Evolutionary conservation across 1,139 yeast species (phyloP).

Genomic region (Magnusiomyces tetraspermus): DNA sequence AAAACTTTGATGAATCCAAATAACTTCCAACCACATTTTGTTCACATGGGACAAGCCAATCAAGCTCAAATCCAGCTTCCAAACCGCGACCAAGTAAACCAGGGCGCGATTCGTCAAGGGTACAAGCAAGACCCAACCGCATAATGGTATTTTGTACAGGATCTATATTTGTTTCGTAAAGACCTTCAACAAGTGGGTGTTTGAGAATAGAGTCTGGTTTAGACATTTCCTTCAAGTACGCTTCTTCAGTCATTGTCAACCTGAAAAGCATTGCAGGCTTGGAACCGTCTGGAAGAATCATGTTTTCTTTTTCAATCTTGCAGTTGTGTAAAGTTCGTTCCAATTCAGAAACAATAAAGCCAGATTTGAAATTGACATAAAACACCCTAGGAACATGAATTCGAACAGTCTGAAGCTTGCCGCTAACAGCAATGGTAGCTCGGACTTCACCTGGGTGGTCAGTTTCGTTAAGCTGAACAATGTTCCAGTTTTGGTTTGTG

Average conservation of each 20-base stretch:
- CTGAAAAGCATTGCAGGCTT: constrained; percentile 49
- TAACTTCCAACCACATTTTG: constrained; percentile 8
- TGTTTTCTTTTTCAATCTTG: constrained; percentile 46
- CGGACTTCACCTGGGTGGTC: constrained; percentile 60
- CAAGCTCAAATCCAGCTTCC: constrained; percentile 69
- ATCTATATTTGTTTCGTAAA: constrained; percentile 67
- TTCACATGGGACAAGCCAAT: constrained; percentile 36
- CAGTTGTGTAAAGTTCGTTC: constrained; percentile 40
- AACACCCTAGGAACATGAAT: constrained; percentile 68
- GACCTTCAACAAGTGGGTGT: constrained; percentile 52
- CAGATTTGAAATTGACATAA: constrained; percentile 53
- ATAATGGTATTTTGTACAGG: constrained; percentile 67
- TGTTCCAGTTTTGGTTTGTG: constrained; percentile 66
- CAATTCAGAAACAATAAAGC: constrained; percentile 34
- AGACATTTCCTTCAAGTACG: constrained; percentile 46
- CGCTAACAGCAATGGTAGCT: constrained; percentile 61
- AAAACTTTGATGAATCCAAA: constrained; percentile 44
- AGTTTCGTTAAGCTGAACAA: constrained; percentile 51
- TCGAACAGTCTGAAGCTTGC: constrained; percentile 62
- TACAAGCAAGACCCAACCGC: constrained; percentile 65
- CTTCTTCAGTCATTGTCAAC: constrained; percentile 57
- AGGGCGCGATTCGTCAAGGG: constrained; percentile 56
- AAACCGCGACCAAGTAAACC: constrained; percentile 86
- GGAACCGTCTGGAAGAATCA: constrained; percentile 63
- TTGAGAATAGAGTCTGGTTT: constrained; percentile 59